Conservation (phyloP, 176 grass and related monocot genomes). For the Aegilops bicornis region DNA sequence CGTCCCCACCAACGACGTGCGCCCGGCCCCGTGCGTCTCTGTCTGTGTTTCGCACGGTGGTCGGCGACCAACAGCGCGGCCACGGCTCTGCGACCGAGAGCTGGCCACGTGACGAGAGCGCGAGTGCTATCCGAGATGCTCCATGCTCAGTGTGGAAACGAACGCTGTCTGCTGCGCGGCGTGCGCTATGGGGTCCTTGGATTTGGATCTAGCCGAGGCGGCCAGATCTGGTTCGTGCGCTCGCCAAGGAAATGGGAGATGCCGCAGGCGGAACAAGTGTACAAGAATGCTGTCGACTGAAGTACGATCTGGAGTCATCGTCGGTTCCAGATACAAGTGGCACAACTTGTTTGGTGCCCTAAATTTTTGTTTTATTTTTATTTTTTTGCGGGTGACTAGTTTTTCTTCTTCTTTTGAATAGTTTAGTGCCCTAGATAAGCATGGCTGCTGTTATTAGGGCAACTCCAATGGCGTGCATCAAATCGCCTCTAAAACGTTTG, state of each 20-base stretch:
- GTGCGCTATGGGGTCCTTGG: not conserved
- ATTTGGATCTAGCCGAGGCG: not conserved
- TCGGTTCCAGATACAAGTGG: not conserved
- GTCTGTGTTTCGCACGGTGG: not conserved
- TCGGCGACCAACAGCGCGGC: not conserved
- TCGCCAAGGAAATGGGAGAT: not conserved
- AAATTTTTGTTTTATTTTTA: too few relatives aligned
- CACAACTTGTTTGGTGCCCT: not conserved
- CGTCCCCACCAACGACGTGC: not conserved
- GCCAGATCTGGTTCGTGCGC: not conserved
- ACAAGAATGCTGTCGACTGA: not conserved
- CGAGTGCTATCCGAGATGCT: not conserved
- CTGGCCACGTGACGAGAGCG: conserved; percentile 7
- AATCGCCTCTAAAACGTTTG: too few relatives aligned
- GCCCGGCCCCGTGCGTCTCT: not conserved
- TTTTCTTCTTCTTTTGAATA: too few relatives aligned
- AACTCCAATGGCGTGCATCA: too few relatives aligned
- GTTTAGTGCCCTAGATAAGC: too few relatives aligned
- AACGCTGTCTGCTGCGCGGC: not conserved
- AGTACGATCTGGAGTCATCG: not conserved
- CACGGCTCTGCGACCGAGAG: not conserved
- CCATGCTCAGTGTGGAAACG: not conserved
- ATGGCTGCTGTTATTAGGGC: too few relatives aligned
- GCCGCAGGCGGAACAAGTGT: not conserved
- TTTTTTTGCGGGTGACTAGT: too few relatives aligned